Base-by-base conservation (phyloP, 345 rosid species). In the Euphorbia peplus region DNA sequence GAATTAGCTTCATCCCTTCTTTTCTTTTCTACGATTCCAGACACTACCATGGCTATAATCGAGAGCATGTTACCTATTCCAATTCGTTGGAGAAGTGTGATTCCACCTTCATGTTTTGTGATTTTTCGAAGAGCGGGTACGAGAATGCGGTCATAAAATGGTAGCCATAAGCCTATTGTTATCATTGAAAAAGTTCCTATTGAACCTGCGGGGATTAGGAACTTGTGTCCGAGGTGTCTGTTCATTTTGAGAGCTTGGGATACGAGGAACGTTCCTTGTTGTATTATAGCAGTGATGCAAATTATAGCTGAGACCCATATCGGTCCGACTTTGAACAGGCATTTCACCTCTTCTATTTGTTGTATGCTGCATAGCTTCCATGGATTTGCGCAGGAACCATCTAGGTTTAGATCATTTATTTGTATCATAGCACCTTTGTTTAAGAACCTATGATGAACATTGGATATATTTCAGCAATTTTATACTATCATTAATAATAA, bases 361-460 rank as follows among this genome's bases (percentile, higher is more conserved):
- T 76, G 79, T 37, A 76, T 35, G 28, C 67, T 70, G 52, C 71
- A 37, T 21, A 67, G n/a, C 9, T 48, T 48, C 73, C 78, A 69
- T 10, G 42, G 75, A 41, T 82, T 71, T 4, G 47, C 47, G 2
- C 68, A 73, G 15, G 73, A 24, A 24, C 95, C 89, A 22, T 88
- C 83, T 0, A 77, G 53, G 28, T 75, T 69, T 22, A 88, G 57
- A 46, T 90, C 96, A 8, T 84, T 63, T 44, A 83, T 83, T 18
- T 21, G 41, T 14, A 86, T 61, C 55, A 89, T 59, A 0, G 91
- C 89, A 0, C 95, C 89, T 68, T 88, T 93, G 82, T 84, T 88
- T 15, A 93, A 60, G 80, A 73, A 83, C 81, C 97, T 90, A 72
- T 19, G 37, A 32, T 32, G 6, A 32, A 2, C 37, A 32, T 2